phyloP scores from a whole-genome alignment of 208 protist genomes.

The Crithidia mellificae region DNA sequence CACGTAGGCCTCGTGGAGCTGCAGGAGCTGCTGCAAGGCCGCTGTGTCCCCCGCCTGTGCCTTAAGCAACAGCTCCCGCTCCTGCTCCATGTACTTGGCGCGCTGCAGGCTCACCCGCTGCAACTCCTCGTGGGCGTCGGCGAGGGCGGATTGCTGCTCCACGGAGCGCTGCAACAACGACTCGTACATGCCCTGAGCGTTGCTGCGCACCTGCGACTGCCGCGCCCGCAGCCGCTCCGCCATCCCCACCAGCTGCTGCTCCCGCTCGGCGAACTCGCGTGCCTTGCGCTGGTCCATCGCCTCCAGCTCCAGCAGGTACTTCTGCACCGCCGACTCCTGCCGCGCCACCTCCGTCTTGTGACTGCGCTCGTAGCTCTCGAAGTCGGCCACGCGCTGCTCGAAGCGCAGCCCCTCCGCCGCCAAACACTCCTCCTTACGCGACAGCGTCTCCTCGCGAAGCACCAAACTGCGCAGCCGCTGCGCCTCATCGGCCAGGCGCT shows the following conservation, averaged over 20 bases:
- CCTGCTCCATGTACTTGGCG: constrained; percentile 32
- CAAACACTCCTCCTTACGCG: constrained; percentile 36
- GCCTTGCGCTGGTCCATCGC: constrained; percentile 50
- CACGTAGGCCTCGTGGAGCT: constrained; percentile 29
- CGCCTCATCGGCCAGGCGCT: constrained; percentile 27
- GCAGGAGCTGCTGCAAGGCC: constrained; percentile 23
- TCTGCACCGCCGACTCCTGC: constrained; percentile 53
- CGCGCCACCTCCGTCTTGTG: constrained; percentile 28
- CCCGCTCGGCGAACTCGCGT: constrained; percentile 36
- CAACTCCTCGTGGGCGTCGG: constrained; percentile 34
- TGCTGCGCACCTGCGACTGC: constrained; percentile 18
- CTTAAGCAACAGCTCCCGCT: constrained; percentile 13
- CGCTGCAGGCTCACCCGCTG: constrained; percentile 40
- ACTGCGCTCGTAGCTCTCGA: constrained; percentile 36
- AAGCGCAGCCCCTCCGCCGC: constrained; percentile 40
- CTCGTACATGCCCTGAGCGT: constrained; percentile 31
- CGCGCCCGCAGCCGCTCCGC: constrained; percentile 33
- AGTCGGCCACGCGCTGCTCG: constrained; percentile 40
- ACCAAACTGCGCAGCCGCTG: constrained; percentile 28
- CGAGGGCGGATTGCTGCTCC: constrained; percentile 40
- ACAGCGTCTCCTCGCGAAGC: constrained; percentile 28
- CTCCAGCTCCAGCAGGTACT: constrained; percentile 58
- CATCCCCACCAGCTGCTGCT: constrained; percentile 44
- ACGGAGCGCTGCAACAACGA: constrained; percentile 37
- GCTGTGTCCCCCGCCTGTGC: constrained; percentile 15